Conservation (phyloP, 140 eudicot genomes). For the Flaveria floridana region DNA sequence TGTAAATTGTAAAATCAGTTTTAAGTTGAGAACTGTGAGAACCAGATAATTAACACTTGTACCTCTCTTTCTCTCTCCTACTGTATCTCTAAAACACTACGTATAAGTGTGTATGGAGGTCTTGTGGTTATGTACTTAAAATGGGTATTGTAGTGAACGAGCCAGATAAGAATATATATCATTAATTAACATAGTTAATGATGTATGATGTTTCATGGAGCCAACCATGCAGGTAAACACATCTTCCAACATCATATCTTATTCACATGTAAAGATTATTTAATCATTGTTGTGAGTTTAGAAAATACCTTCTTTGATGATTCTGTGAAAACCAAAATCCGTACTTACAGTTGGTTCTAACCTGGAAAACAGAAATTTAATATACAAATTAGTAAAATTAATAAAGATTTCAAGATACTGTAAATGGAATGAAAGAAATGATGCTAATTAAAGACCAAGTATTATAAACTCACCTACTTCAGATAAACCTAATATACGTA, state of each 20-base stretch:
- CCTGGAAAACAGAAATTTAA: constrained; percentile 25
- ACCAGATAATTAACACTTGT: neutral
- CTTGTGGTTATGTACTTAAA: too few relatives aligned
- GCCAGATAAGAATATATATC: neutral
- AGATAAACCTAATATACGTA: constrained; percentile 34
- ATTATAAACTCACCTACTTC: constrained; percentile 34
- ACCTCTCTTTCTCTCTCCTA: neutral
- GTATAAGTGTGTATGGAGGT: neutral
- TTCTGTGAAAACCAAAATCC: constrained; percentile 29
- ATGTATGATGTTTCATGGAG: constrained; percentile 33
- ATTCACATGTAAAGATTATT: constrained; percentile 35
- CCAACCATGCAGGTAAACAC: constrained; percentile 27
- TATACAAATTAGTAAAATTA: constrained; percentile 19
- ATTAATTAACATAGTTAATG: neutral
- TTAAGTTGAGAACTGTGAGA: neutral
- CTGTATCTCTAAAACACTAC: neutral
- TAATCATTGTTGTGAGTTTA: constrained; percentile 18
- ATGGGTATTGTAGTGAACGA: neutral
- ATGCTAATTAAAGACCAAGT: constrained; percentile 41
- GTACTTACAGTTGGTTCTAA: constrained; percentile 39
- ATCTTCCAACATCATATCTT: constrained; percentile 26
- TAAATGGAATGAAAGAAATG: constrained; percentile 36
- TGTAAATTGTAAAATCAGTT: neutral
- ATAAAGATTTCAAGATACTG: constrained; percentile 31
- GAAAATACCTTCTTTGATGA: constrained; percentile 33